Base-by-base conservation (phyloP, 2,329 filamentous ascomycete species). In the Penicillium sp. region DNA sequence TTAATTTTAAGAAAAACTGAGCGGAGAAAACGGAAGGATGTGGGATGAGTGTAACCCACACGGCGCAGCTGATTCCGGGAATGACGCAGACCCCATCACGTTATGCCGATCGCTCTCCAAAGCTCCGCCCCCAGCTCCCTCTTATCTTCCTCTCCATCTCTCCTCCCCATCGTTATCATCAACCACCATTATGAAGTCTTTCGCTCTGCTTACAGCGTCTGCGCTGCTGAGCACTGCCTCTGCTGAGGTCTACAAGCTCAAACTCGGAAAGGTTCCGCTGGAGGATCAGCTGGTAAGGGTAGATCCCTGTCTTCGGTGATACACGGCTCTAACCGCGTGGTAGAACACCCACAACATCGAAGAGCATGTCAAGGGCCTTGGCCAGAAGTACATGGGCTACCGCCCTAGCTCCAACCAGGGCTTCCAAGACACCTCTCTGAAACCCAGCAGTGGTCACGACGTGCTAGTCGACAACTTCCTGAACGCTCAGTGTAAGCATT, bases 401-500 rank as follows among this genome's bases (percentile, higher is more conserved):
- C 84, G 87, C 61, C 85, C 87, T 13, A 28, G 31, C n/a, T 35
- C 87, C n/a, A 27, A 38, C n/a, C 39, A 42, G 35, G 28, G 28
- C 42, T 95, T 95, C 80, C 85, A 84, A 69, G 82, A 87, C 62
- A 81, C 83, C 49, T 81, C 84, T 45, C 75, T 88, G 66, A 78
- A 86, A 60, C 73, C 78, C 49, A 80, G 87, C 57, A 78, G 81
- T 50, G 75, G 77, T 52, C 92, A 97, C 74, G 82, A 85, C 50
- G 87, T 98, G 37, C 88, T 92, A 50, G 85, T 98, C 64, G 88
- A 84, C 75, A 98, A 98, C 84, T 98, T 96, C 78, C 78, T 97
- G 78, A 98, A 98, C 69, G 93, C 93, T 52, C 93, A 98, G 76
- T 98, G 91, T 95, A 86, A 67, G 88, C 76, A 32, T 18, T 23